Evolutionary conservation across 768 basidiomycete genomes (phyloP), one percentile per base, ranked within the genome.

Genomic region (Trametes punicea): DNA sequence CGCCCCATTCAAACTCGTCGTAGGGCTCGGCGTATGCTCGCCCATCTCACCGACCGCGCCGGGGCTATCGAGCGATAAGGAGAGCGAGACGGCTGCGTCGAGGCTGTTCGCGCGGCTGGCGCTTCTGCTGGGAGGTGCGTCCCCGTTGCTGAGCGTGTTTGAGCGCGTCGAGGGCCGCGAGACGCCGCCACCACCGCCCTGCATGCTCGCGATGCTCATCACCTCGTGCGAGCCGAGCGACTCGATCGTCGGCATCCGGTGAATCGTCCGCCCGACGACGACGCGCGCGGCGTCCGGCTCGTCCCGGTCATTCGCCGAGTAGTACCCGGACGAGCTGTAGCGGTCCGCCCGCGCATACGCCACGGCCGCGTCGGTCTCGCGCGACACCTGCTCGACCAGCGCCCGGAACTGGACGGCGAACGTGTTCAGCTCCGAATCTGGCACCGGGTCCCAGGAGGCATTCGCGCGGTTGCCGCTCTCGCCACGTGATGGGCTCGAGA

Each of bases 161-260:
- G 66, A 63, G 38, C 68, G 65, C 27, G 68, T 67, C 38, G 68
- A 65, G 9, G 65, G 65, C 5, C 68, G 59, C n/a, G 63, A 66
- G 40, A 62, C 18, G 34, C n/a, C n/a, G n/a, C n/a, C n/a, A n/a
- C n/a, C n/a, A n/a, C 55, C 56, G 30, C 61, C 56, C 44, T 40
- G 46, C 48, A 51, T 25, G 58, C 58, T 62, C 44, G 66, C 68
- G 34, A 68, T 54, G 55, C 69, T 71, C 60, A 64, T 63, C 23
- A 65, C 68, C 63, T 91, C 88, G 47, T 80, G 77, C 16, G 84
- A 87, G 36, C 87, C 88, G 68, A 90, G 76, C 39, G 82, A 84
- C 67, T 90, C 87, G 58, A 90, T 90, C 26, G 89, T 90, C 18
- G 87, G 84, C 88, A 91, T 89, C 34, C 89, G 85, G 48, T 79